Evolutionary conservation across 495 filamentous ascomycete genomes (phyloP).

Genomic region (Penicillium steckii): DNA sequence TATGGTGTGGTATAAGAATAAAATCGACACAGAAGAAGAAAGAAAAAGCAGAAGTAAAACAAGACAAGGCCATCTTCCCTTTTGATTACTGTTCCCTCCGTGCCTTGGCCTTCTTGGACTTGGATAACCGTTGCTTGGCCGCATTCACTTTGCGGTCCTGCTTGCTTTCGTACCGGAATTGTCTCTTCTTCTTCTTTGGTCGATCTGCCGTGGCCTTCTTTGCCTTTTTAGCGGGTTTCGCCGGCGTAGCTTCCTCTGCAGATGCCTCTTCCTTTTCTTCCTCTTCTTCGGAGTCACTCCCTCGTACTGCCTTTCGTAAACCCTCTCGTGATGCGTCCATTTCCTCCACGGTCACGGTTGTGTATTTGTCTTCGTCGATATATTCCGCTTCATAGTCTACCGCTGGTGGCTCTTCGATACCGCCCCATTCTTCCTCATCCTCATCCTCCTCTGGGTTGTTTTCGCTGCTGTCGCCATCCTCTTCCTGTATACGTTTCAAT

Average conservation of each 20-base stretch:
- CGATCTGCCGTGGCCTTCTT: conserved; percentile 54
- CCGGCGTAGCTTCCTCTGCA: conserved; percentile 20
- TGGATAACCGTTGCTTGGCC: conserved; percentile 66
- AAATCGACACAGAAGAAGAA: neutral
- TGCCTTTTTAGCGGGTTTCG: conserved; percentile 39
- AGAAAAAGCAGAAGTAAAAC: too few species aligned
- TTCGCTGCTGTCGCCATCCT: conserved; percentile 48
- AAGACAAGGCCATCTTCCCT: too few species aligned
- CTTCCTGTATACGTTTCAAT: conserved; percentile 51
- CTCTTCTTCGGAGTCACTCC: conserved; percentile 43
- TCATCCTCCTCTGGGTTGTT: conserved; percentile 28
- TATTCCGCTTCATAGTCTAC: conserved; percentile 89
- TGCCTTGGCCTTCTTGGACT: conserved; percentile 46
- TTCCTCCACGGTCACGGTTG: conserved; percentile 90
- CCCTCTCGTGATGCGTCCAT: conserved; percentile 77
- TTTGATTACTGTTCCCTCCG: conserved; percentile 36
- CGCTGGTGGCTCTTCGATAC: conserved; percentile 55
- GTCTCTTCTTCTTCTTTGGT: conserved; percentile 76
- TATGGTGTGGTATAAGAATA: conserved; percentile 16
- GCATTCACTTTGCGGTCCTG: conserved; percentile 66
- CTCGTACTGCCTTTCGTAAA: conserved; percentile 51
- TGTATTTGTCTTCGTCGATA: conserved; percentile 92
- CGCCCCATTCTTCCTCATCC: conserved; percentile 58
- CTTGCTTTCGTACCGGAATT: conserved; percentile 91
- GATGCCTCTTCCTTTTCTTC: conserved; percentile 24